Evolutionary conservation across 179 eudicot genomes (phyloP).

Genomic region (Gypsophila paniculata): DNA sequence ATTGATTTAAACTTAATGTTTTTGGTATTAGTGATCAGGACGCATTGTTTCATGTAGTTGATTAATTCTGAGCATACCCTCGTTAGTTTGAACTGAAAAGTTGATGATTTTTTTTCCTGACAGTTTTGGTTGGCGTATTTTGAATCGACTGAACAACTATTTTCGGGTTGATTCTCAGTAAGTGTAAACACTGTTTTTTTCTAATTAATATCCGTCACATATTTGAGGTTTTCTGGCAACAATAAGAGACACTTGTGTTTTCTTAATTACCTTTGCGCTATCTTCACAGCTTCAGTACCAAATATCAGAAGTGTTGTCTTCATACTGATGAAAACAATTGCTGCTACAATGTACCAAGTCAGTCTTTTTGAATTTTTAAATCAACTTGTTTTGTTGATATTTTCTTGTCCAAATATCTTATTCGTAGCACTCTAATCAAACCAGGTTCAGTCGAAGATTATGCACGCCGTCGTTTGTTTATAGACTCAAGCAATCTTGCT

Average conservation of each 20-base stretch:
- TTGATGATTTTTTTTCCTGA: conserved; percentile 11
- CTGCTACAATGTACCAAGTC: conserved; percentile 27
- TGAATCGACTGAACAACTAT: conserved; percentile 24
- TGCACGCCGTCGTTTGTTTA: conserved; percentile 25
- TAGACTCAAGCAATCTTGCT: conserved; percentile 34
- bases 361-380: conserved; percentile 16
- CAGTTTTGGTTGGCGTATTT: conserved; percentile 30
- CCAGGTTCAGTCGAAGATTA: conserved; percentile 15
- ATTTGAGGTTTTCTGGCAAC: background rate
- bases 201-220: background rate
- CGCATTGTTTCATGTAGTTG: background rate
- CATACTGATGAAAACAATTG: conserved; percentile 19
- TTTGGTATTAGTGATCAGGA: background rate
- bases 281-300: conserved; percentile 20
- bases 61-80: background rate
- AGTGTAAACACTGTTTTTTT: conserved; percentile 9
- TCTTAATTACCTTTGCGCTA: conserved; percentile 10
- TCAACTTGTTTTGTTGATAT: background rate
- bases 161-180: conserved; percentile 22
- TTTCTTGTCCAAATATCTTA: background rate
- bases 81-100: background rate
- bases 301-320: conserved; percentile 20
- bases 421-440: background rate
- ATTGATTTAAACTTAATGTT: background rate
- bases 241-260: background rate